Evolutionary conservation across 164 flowering plant genomes (phyloP).

Genomic region (Umbellularia californica): DNA sequence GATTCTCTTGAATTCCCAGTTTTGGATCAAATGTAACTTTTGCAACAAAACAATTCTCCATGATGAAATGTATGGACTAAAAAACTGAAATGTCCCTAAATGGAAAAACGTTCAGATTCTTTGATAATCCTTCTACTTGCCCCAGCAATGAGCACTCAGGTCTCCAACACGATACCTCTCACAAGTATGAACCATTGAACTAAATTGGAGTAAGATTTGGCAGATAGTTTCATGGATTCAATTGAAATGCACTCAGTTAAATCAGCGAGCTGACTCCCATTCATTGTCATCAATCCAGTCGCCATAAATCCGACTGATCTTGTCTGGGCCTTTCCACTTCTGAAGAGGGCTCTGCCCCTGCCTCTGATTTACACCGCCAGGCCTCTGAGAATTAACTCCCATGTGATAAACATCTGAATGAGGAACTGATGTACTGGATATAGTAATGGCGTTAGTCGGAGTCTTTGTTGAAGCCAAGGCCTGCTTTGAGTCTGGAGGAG

Average conservation of each 20-base stretch:
- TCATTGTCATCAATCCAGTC: constrained; percentile 97
- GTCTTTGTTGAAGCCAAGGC: constrained; percentile 38
- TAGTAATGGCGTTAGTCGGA: constrained; percentile 33
- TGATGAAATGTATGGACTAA: not conserved
- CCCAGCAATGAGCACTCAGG: not conserved
- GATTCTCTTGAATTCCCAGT: not conserved
- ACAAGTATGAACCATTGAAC: not conserved
- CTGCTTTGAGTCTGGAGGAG: constrained; percentile 51
- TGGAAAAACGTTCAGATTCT: not conserved
- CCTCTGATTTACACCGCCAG: constrained; percentile 47
- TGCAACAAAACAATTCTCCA: not conserved
- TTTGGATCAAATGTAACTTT: not conserved
- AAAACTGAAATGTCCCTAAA: not conserved
- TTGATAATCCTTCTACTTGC: not conserved
- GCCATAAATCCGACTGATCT: constrained; percentile 95
- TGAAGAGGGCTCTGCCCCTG: constrained; percentile 55
- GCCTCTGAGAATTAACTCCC: constrained; percentile 71
- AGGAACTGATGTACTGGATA: constrained; percentile 37
- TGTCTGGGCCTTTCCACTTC: constrained; percentile 98
- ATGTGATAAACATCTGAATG: constrained; percentile 62
- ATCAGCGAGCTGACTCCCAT: constrained; percentile 27
- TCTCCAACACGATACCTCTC: not conserved
- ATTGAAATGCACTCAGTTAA: not conserved
- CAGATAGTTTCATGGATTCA: constrained; percentile 1
- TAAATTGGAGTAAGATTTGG: not conserved